Evolutionary conservation across 306 rosid genomes (phyloP).

Genomic region (Citrullus amarus): DNA sequence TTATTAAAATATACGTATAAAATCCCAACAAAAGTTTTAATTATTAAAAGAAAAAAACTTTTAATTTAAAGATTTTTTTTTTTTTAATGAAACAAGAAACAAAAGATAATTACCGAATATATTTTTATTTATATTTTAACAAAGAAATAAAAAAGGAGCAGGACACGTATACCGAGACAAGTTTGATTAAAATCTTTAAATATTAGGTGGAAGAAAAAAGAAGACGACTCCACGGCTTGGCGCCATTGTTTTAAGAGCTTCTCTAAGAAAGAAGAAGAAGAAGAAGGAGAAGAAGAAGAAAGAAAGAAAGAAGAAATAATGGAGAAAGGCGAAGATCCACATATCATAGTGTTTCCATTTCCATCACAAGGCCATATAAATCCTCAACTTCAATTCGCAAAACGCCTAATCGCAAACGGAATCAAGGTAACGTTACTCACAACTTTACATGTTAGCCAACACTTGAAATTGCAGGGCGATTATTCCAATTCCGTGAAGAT

Average conservation of each 20-base stretch:
- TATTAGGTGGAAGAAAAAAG: background rate
- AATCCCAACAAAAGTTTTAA: no score
- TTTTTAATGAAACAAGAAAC: no score
- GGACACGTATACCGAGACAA: background rate
- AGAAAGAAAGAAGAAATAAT: background rate
- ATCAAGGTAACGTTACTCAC: conserved; percentile 15
- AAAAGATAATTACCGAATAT: no score
- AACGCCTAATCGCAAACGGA: conserved; percentile 14
- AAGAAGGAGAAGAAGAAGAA: background rate
- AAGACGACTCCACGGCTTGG: background rate
- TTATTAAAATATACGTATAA: no score
- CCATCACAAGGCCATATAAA: conserved; percentile 22
- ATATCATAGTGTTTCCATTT: conserved; percentile 9
- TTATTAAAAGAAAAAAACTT: no score
- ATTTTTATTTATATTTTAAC: no score
- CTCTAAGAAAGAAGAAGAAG: background rate
- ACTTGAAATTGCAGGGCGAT: background rate
- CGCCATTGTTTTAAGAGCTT: background rate
- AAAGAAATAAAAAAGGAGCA: no score
- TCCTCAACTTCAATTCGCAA: conserved; percentile 20
- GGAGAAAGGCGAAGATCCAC: background rate
- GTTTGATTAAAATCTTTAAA: background rate
- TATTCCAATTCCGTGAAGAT: background rate
- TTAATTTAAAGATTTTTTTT: no score
- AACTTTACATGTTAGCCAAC: background rate